phyloP scores from a whole-genome alignment of 2,329 filamentous ascomycete species.

The Monilinia fructicola region DNA sequence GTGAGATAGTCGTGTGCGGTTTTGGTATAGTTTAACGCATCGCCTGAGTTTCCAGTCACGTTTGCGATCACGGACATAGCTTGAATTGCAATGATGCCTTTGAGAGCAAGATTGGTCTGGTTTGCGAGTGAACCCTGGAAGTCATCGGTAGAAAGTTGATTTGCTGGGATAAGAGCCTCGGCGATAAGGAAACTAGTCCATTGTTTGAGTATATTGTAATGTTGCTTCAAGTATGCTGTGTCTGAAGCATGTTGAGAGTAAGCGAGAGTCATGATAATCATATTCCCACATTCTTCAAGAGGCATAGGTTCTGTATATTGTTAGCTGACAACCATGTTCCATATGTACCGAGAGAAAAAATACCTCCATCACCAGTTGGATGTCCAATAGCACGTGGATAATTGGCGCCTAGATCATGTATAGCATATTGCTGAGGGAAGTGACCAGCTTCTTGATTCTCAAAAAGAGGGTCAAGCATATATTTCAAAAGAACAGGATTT shows the following conservation, averaged over 20 bases:
- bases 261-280: constrained; percentile 81
- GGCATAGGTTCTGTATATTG: constrained; percentile 63
- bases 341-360: background rate
- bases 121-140: constrained; percentile 77
- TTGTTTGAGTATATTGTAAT: constrained; percentile 71
- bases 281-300: constrained; percentile 76
- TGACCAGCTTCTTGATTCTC: constrained; percentile 66
- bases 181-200: constrained; percentile 78
- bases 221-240: constrained; percentile 57
- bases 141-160: constrained; percentile 80
- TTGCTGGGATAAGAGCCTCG: constrained; percentile 69
- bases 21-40: constrained; percentile 57
- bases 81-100: constrained; percentile 79
- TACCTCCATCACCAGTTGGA: constrained; percentile 60
- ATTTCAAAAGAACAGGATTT: constrained; percentile 62
- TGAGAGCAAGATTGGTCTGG: constrained; percentile 79
- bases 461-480: constrained; percentile 62
- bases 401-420: constrained; percentile 69
- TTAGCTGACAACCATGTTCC: background rate
- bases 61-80: constrained; percentile 73
- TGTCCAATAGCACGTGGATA: constrained; percentile 72
- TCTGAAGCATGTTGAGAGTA: constrained; percentile 58
- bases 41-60: constrained; percentile 56
- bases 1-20: constrained; percentile 69
- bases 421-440: constrained; percentile 68